Conservation (phyloP, 2,329 filamentous ascomycete species). For the Aspergillus ibericus region DNA sequence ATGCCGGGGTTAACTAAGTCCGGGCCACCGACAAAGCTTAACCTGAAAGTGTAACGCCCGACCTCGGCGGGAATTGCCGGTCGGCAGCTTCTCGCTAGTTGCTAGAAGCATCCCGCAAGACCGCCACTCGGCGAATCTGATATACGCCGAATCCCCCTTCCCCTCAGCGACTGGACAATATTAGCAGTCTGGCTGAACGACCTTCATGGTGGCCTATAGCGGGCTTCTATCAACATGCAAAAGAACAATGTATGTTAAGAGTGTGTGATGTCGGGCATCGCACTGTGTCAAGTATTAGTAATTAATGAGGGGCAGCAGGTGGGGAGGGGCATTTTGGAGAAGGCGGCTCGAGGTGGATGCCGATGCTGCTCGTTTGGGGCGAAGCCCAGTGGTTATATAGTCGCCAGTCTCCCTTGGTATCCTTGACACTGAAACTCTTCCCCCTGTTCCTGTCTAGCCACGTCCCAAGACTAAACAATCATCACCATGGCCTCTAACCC, state of each 20-base stretch:
- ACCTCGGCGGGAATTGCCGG: not conserved
- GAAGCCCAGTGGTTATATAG: not conserved
- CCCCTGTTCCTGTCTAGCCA: not conserved
- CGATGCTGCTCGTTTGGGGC: not conserved
- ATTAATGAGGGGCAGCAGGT: not conserved
- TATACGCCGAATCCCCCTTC: not conserved
- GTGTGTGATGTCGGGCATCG: not conserved
- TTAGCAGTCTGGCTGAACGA: not conserved
- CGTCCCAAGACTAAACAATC: not conserved
- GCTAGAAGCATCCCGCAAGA: not conserved
- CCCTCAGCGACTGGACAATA: not conserved
- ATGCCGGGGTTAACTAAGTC: not conserved
- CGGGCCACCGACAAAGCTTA: not conserved
- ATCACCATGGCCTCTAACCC: constrained; percentile 53
- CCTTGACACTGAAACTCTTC: not conserved
- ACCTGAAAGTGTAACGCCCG: not conserved
- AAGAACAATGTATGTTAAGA: not conserved
- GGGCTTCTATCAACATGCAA: not conserved
- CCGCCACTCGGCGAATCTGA: not conserved
- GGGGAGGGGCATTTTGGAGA: not conserved
- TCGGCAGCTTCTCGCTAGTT: not conserved
- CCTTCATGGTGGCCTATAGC: not conserved
- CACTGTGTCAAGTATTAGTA: not conserved
- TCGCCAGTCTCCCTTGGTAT: not conserved
- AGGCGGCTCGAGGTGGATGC: not conserved